Base-by-base conservation (phyloP, 202 grass and related monocot genomes). In the Musa balbisiana region DNA sequence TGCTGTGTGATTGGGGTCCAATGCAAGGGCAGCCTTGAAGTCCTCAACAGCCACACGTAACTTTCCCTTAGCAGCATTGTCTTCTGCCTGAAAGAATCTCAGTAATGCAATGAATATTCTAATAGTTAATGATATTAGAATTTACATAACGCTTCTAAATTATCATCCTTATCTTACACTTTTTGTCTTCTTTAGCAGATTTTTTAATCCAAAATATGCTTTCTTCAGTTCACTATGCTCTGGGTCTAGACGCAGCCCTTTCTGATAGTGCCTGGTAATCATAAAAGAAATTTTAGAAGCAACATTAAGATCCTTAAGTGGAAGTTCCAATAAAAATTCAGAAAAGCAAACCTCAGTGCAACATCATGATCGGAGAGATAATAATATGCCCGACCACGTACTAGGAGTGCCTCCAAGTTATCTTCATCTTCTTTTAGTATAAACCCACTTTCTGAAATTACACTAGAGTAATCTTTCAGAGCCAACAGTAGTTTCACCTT, bases 381-480 rank as follows among this genome's bases (percentile, higher is more conserved):
- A 87, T 98, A 98, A 62, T 98, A 98, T 43, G 90, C 90, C 25
- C 72, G 88, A 10, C 94, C 94, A 72, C 94, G 88, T 67, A 93
- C 84, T 73, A 98, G 78, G 65, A 98, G 71, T 55, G 94, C 94
- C 53, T 93, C 90, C 80, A 98, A 80, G 78, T 89, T 93, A 77
- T 98, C 90, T 84, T 98, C 91, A 86, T 98, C 86, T 98, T 98
- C 86, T 83, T 98, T 98, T 54, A 98, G 87, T 80, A 98, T 92
- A 82, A 86, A 93, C 56, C 94, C 94, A 2, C 87, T 81, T 82
- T 98, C 94, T 69, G 91, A 91, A 83, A 98, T 98, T 81, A 84
- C 84, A 73, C 80, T 89, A 1, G 88, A 98, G 69, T 98, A 91
- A 56, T 98, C 90, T 82, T 93, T 92, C 76, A 89, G 11, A 62